A percentile compares a stretch with the other conserved stretches of the same genome.
phyloP scores from a whole-genome alignment of 1,284 basidiomycete species.

The Ceratobasidium sp. region DNA sequence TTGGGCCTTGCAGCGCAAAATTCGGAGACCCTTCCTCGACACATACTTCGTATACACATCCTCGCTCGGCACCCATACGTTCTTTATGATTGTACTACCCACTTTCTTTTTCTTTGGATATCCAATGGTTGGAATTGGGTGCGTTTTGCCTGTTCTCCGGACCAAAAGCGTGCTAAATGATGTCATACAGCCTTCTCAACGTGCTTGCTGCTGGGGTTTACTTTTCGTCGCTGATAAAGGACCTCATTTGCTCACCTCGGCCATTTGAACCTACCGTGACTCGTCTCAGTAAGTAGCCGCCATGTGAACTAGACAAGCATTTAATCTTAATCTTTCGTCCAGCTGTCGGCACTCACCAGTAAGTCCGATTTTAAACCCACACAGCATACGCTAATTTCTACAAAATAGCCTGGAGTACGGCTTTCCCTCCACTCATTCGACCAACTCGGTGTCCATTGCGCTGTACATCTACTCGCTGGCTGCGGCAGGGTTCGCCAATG shows the following conservation, averaged over 20 bases:
- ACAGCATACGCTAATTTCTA: not conserved
- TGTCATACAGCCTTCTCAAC: constrained; percentile 70
- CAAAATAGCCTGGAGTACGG: constrained; percentile 79
- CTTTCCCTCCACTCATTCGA: constrained; percentile 96
- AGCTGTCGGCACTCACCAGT: constrained; percentile 87
- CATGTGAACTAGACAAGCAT: not conserved
- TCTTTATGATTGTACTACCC: constrained; percentile 93
- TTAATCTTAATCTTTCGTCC: constrained; percentile 13
- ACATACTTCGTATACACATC: constrained; percentile 93
- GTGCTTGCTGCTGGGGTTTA: constrained; percentile 89
- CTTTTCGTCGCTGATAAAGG: constrained; percentile 87
- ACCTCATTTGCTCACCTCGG: constrained; percentile 90
- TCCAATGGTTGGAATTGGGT: constrained; percentile 80
- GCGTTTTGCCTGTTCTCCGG: constrained; percentile 54
- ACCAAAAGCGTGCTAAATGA: constrained; percentile 5
- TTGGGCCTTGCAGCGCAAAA: constrained; percentile 61
- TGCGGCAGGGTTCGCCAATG: constrained; percentile 52
- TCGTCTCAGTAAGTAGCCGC: constrained; percentile 75
- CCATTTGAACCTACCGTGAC: constrained; percentile 93
- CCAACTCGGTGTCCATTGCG: constrained; percentile 91
- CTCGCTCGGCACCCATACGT: constrained; percentile 91
- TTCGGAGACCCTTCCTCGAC: constrained; percentile 83
- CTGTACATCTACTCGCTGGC: constrained; percentile 77
- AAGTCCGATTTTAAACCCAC: constrained; percentile 53
- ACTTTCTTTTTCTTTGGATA: constrained; percentile 91